These are phyloP conservation scores for Schizosaccharomyces japonicus DNA, from an alignment of 805 yeast genomes.

Conservation along the genomic window DNA sequence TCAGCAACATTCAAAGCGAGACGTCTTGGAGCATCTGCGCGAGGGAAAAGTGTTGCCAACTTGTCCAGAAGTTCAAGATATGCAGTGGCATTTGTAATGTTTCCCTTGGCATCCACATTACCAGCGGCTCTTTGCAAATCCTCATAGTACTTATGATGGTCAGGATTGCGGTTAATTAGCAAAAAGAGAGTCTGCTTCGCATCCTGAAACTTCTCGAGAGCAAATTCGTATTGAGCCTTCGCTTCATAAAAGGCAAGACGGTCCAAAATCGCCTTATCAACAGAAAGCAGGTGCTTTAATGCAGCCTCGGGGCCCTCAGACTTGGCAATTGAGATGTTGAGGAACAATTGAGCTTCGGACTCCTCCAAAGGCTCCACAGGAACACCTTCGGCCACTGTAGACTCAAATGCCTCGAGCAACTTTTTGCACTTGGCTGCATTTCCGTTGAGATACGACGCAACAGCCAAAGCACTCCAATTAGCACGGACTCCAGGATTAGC, in stretches of 20 bases:
- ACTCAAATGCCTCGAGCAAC: conserved; percentile 55
- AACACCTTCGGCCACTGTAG: conserved; percentile 24
- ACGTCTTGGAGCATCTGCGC: not conserved
- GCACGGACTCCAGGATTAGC: conserved; percentile 62
- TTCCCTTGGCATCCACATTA: conserved; percentile 19
- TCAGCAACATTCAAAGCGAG: conserved; percentile 13
- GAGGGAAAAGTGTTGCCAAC: conserved; percentile 23
- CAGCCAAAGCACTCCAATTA: conserved; percentile 71
- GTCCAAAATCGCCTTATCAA: conserved; percentile 32
- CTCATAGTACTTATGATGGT: conserved; percentile 39
- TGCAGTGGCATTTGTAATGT: conserved; percentile 8
- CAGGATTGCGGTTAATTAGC: conserved; percentile 68
- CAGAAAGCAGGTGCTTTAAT: conserved; percentile 19
- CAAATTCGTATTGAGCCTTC: conserved; percentile 37
- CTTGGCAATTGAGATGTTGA: not conserved
- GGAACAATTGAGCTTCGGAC: not conserved
- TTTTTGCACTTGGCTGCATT: conserved; percentile 46
- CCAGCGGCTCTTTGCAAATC: conserved; percentile 43
- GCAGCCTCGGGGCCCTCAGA: not conserved
- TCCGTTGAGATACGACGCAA: conserved; percentile 56
- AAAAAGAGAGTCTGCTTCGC: conserved; percentile 47
- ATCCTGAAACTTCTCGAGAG: conserved; percentile 32
- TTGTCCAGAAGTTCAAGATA: conserved; percentile 29
- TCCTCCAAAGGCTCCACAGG: not conserved
- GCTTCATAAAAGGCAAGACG: conserved; percentile 25